Percentiles rank a stretch among this genome's conserved stretches.
phyloP scores from a whole-genome alignment of 2,329 filamentous ascomycete genomes.

The Arthrinium puccinioides region DNA sequence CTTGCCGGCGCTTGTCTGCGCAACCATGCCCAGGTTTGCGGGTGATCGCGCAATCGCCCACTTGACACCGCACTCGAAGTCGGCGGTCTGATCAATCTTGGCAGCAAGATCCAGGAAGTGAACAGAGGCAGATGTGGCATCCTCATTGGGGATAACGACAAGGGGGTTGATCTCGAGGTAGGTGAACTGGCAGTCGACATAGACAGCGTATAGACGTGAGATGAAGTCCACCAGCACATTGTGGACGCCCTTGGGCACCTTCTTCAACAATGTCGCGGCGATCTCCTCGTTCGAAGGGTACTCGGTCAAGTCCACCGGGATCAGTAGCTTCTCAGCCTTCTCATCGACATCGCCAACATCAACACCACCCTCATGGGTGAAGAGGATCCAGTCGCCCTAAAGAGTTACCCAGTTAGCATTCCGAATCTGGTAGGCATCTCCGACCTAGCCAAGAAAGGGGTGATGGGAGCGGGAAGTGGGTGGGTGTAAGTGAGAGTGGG shows the following conservation, averaged over 20 bases:
- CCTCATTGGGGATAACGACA: conserved; percentile 91
- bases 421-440: no score
- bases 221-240: conserved; percentile 99
- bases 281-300: conserved; percentile 97
- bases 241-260: conserved; percentile 92
- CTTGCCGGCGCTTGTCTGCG: conserved; percentile 60
- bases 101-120: conserved; percentile 98
- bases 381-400: conserved; percentile 98
- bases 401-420: no score
- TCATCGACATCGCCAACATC: conserved; percentile 98
- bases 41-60: conserved; percentile 95
- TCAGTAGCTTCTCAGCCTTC: conserved; percentile 97
- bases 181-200: conserved; percentile 99
- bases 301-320: conserved; percentile 88
- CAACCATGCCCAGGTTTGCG: conserved; percentile 75
- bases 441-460: no score
- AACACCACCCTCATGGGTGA: conserved; percentile 99
- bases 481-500: conserved; percentile 15
- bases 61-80: conserved; percentile 98
- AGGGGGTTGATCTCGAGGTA: conserved; percentile 99
- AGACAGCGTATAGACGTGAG: conserved; percentile 94
- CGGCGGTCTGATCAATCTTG: conserved; percentile 97
- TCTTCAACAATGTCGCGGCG: conserved; percentile 74
- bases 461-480: neutral
- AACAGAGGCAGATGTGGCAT: conserved; percentile 86